phyloP scores from a whole-genome alignment of 352 stramenopile species.

The Globisporangium nodosum region DNA sequence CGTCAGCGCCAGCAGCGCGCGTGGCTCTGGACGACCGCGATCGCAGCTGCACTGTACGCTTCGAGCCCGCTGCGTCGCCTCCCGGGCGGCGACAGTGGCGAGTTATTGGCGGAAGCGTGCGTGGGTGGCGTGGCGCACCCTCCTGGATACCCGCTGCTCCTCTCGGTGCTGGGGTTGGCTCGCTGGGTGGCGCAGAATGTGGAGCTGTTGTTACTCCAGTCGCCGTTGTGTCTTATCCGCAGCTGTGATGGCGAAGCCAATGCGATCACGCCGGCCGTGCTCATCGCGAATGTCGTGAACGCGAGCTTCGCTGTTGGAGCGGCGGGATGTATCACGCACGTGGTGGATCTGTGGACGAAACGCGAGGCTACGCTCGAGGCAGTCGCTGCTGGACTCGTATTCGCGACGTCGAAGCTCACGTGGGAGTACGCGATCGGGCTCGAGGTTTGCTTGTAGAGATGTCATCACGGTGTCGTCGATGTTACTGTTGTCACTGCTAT shows the following conservation, averaged over 20 bases:
- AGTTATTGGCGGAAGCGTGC: constrained; percentile 91
- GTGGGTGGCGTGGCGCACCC: constrained; percentile 87
- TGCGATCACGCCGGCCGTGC: constrained; percentile 18
- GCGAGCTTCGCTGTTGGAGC: constrained; percentile 22
- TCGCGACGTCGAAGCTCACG: constrained; percentile 80
- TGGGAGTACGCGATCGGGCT: constrained; percentile 88
- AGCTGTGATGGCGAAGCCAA: neutral
- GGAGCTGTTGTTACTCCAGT: neutral
- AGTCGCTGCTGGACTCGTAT: constrained; percentile 32
- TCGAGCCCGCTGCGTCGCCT: constrained; percentile 22
- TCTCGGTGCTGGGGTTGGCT: constrained; percentile 41
- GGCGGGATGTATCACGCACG: constrained; percentile 30
- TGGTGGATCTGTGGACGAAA: constrained; percentile 23
- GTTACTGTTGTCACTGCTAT: neutral
- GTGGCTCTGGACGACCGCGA: constrained; percentile 23
- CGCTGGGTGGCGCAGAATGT: constrained; percentile 3
- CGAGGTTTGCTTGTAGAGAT: constrained; percentile 14
- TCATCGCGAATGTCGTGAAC: constrained; percentile 34
- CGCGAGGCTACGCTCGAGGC: constrained; percentile 18
- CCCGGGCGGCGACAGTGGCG: constrained; percentile 81
- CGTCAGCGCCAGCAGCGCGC: neutral
- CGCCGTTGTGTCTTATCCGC: neutral
- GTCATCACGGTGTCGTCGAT: neutral
- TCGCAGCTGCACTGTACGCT: constrained; percentile 18
- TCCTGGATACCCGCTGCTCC: constrained; percentile 90